Base-by-base conservation (phyloP, 441 rosid genomes). In the Cnidoscolus chayamansa region DNA sequence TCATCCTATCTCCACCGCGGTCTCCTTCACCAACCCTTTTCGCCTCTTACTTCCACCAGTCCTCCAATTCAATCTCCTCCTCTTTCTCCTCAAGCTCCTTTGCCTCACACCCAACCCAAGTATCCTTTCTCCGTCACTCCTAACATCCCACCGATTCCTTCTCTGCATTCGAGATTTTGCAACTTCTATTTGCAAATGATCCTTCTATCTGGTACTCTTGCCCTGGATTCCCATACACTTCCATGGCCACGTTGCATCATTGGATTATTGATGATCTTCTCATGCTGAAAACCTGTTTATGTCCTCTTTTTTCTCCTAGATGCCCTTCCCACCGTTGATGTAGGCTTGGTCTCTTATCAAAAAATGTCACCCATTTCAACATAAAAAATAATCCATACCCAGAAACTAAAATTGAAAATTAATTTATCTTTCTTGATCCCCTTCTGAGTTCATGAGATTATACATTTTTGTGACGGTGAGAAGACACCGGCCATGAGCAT, bases 241-340 rank as follows among this genome's bases (percentile, higher is more conserved):
- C 93, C 7, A 90, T 97, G 67, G 91, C 82, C 82, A 86, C 78
- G 70, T 84, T 78, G 6, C 82, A 84, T 79, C 96, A 85, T 55
- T 97, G 94, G 70, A 94, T 88, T 65, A 94, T 92, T 17, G 97
- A 92, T 25, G 98, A 87, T 78, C 97, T 83, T 11, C 88, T 76
- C 31, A 92, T 89, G 59, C 95, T 93, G 73, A 92, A 94, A 32
- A 90, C 78, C 45, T 94, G 90, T 63, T 86, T 88, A 81, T 88
- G 89, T 2, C 96, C 94, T 32, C 77, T 32, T 81, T 90, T 82
- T 64, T 94, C 97, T 50, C 97, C 97, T 4, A 67, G 0, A 68
- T 72, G 92, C n/a, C 97, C 98, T 70, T 94, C 98, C 97, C 98
- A 94, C 76, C 97, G 79, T 43, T 92, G 80, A 80, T 92, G 94